A percentile compares a stretch with the other conserved stretches of the same genome.
Evolutionary conservation across 257 asterid genomes (phyloP).

Genomic region (Thymus mandschuricus): DNA sequence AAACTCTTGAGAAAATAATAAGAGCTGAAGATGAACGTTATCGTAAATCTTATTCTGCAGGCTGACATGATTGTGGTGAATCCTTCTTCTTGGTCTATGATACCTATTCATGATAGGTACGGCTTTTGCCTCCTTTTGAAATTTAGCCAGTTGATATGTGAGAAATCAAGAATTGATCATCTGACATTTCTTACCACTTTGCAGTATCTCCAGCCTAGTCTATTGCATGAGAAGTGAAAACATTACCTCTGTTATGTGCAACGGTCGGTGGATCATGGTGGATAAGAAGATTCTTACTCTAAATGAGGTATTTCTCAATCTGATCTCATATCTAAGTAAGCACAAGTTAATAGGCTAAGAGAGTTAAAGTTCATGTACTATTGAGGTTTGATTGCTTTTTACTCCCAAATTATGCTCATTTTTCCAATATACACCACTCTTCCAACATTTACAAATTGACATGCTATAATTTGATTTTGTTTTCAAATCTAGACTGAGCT

Average conservation of each 20-base stretch:
- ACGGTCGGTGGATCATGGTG: slow-evolving; percentile 79
- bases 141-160: not conserved
- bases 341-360: not conserved
- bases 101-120: slow-evolving; percentile 75
- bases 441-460: not conserved
- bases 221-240: slow-evolving; percentile 82
- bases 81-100: slow-evolving; percentile 77
- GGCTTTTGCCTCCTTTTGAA: slow-evolving; percentile 9
- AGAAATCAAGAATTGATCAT: slow-evolving; percentile 13
- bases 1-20: not conserved
- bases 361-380: not conserved
- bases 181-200: slow-evolving; percentile 26
- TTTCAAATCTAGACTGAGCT: not conserved
- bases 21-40: slow-evolving; percentile 17
- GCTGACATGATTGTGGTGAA: slow-evolving; percentile 74
- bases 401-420: not conserved
- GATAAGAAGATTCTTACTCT: slow-evolving; percentile 55
- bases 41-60: slow-evolving; percentile 37
- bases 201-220: slow-evolving; percentile 88
- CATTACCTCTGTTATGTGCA: slow-evolving; percentile 67
- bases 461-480: too few species aligned
- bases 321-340: not conserved
- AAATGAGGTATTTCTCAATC: slow-evolving; percentile 53
- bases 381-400: not conserved
- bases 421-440: too few species aligned